A percentile compares a stretch with the other conserved stretches of the same genome.
Conservation (phyloP, 768 basidiomycete species). For the Pilatotrama ljubarskyi region DNA sequence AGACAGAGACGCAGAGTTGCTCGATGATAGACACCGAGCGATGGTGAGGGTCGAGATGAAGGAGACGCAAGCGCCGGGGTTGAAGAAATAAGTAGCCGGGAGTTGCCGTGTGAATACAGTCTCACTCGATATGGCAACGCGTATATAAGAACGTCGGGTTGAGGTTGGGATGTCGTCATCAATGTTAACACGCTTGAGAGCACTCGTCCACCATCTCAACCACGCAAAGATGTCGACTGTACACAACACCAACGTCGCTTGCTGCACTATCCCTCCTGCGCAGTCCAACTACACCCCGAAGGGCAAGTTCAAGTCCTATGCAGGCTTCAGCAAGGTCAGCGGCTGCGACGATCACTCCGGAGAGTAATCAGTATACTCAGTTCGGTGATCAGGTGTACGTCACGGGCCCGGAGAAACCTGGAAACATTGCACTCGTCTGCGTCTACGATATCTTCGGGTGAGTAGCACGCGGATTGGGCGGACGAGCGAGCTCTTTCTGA, state of each 20-base stretch:
- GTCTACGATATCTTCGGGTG: slow-evolving; percentile 69
- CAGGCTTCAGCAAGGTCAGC: slow-evolving; percentile 43
- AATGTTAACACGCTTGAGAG: slow-evolving; percentile 40
- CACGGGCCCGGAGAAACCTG: slow-evolving; percentile 45
- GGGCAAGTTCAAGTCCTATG: slow-evolving; percentile 48
- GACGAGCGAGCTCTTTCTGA: not conserved
- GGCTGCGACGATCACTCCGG: not conserved
- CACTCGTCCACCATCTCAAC: slow-evolving; percentile 41
- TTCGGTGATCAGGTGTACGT: slow-evolving; percentile 46
- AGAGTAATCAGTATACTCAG: not conserved
- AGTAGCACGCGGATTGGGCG: not conserved
- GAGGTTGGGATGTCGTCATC: slow-evolving; percentile 9
- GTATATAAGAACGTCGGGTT: slow-evolving; percentile 2
- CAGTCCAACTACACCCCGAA: slow-evolving; percentile 53
- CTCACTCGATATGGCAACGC: not conserved
- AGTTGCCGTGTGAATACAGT: slow-evolving; percentile 1
- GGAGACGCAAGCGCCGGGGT: slow-evolving; percentile 1
- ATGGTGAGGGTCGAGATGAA: slow-evolving; percentile 40
- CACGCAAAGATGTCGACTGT: slow-evolving; percentile 38
- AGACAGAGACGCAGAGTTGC: slow-evolving; percentile 55
- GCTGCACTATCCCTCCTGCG: slow-evolving; percentile 58
- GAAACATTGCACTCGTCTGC: slow-evolving; percentile 54
- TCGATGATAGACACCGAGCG: slow-evolving; percentile 36
- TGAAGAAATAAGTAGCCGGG: not conserved
- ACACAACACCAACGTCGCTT: slow-evolving; percentile 40